A percentile compares a stretch with the other conserved stretches of the same genome.
These are phyloP conservation scores for Penicillium sp. DNA, from an alignment of 2,329 filamentous ascomycete species.

Conservation along the genomic window DNA sequence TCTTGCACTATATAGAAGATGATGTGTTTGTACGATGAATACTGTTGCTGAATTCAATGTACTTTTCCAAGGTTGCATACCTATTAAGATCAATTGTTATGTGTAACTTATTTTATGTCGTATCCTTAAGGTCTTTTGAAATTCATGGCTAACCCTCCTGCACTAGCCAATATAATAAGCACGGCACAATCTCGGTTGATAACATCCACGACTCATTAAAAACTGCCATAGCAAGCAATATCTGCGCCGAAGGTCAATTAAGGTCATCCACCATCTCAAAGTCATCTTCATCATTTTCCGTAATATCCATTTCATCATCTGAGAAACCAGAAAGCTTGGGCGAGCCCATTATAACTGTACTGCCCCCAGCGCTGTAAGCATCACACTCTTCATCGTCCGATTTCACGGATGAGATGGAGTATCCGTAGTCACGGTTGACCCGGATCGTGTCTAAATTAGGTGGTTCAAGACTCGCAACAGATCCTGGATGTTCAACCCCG, in stretches of 20 bases:
- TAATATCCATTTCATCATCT: slow-evolving; percentile 11
- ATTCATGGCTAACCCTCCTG: not conserved
- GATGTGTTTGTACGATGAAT: too few relatives aligned
- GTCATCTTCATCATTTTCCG: slow-evolving; percentile 9
- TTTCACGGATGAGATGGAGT: not conserved
- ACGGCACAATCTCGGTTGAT: too few relatives aligned
- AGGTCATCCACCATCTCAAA: not conserved
- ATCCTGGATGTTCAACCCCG: not conserved
- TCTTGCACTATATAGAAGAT: not conserved
- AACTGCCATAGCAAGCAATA: not conserved
- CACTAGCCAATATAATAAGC: too few relatives aligned
- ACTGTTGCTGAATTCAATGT: too few relatives aligned
- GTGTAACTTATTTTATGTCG: too few relatives aligned
- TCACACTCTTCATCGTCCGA: slow-evolving; percentile 15
- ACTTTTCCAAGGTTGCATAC: too few relatives aligned
- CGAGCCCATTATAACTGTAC: slow-evolving; percentile 18
- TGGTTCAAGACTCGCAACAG: not conserved
- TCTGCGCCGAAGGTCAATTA: not conserved
- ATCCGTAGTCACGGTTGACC: not conserved
- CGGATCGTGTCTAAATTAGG: not conserved
- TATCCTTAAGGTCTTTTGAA: too few relatives aligned
- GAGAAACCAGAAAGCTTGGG: slow-evolving; percentile 1
- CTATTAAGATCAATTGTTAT: too few relatives aligned
- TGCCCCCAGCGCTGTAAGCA: slow-evolving; percentile 21
- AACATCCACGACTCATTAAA: too few relatives aligned